phyloP scores from a whole-genome alignment of 768 basidiomycete genomes.

The Cantharellus anzutake region DNA sequence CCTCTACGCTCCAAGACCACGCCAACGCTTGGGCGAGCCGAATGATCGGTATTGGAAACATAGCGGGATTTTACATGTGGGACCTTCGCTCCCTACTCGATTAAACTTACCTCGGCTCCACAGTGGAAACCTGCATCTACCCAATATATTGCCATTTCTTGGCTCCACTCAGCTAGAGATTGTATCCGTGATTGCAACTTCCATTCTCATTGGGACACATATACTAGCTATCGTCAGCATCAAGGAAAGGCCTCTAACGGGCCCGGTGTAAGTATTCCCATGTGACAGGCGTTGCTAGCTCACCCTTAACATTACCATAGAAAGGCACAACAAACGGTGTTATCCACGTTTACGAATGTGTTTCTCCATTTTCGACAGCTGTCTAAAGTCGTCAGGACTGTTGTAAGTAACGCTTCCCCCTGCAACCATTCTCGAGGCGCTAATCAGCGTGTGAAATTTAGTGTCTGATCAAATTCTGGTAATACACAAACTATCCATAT shows the following conservation, averaged over 20 bases:
- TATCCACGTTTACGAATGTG: neutral
- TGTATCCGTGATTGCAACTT: neutral
- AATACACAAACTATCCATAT: constrained; percentile 12
- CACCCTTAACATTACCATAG: neutral
- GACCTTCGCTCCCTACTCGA: neutral
- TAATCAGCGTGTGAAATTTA: neutral
- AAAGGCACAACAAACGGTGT: neutral
- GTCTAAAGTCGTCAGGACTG: constrained; percentile 56
- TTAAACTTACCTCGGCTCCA: neutral
- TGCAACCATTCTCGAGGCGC: neutral
- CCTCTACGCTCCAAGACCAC: neutral
- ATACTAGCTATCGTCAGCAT: neutral
- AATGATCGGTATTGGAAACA: neutral
- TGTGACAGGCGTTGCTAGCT: neutral
- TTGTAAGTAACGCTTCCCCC: constrained; percentile 31
- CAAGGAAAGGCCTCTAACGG: neutral
- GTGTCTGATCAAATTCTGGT: constrained; percentile 22
- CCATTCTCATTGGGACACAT: constrained; percentile 1
- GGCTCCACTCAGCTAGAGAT: constrained; percentile 3
- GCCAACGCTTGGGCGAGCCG: constrained; percentile 3
- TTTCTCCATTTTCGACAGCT: neutral
- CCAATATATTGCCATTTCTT: neutral
- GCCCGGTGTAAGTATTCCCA: neutral
- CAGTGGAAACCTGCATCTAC: neutral
- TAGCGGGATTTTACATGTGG: neutral